Percentiles rank a stretch among this genome's conserved stretches.
phyloP scores from a whole-genome alignment of 257 asterid species.

The Marsdenia floribunda region DNA sequence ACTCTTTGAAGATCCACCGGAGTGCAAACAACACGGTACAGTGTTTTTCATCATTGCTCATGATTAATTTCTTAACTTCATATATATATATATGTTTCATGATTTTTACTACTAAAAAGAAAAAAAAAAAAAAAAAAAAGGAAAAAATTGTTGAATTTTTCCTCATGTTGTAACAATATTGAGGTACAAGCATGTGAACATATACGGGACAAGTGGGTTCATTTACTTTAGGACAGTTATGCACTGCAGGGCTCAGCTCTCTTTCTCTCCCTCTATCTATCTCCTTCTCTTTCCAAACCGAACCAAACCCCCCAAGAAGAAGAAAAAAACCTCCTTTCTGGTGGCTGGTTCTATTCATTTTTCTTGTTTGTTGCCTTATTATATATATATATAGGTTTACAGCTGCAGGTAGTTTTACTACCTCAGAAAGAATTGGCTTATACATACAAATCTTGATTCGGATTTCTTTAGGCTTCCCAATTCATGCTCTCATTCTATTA shows the following conservation, averaged over 20 bases:
- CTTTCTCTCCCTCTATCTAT: too few relatives aligned
- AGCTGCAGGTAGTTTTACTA: neutral
- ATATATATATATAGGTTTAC: neutral
- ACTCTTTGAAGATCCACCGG: conserved; percentile 86
- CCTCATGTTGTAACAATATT: neutral
- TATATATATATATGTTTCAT: neutral
- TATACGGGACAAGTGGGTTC: conserved; percentile 12
- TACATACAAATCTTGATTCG: neutral
- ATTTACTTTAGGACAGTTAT: conserved; percentile 2
- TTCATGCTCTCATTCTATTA: neutral
- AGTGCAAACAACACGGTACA: conserved; percentile 46
- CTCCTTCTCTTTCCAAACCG: too few relatives aligned
- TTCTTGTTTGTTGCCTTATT: neutral
- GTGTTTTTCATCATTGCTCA: neutral
- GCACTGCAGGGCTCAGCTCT: neutral
- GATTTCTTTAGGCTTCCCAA: neutral
- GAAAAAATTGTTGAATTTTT: neutral
- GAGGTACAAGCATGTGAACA: conserved; percentile 11
- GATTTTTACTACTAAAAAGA: neutral
- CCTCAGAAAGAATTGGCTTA: neutral
- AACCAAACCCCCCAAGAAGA: too few relatives aligned
- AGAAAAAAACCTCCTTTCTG: neutral
- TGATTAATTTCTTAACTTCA: neutral
- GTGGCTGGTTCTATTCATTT: neutral
- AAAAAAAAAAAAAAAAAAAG: too few relatives aligned